These are phyloP conservation scores for Aspergillus nomiae DNA, from an alignment of 2,329 filamentous ascomycete species.

Conservation along the genomic window DNA sequence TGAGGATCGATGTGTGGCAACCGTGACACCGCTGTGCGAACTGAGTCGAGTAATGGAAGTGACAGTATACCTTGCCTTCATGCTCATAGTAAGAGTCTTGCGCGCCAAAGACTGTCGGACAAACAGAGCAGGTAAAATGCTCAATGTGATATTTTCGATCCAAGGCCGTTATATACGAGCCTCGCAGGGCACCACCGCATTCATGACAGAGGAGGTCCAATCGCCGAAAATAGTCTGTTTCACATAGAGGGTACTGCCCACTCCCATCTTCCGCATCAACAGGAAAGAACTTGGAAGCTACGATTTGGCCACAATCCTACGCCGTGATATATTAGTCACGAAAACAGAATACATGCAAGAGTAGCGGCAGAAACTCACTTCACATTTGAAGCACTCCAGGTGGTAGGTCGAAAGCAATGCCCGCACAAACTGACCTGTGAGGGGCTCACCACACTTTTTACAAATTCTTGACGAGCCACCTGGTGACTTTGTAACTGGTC, in stretches of 20 bases:
- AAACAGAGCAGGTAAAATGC: slow-evolving; percentile 97
- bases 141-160: slow-evolving; percentile 99
- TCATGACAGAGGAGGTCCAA: slow-evolving; percentile 88
- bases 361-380: slow-evolving; percentile 63
- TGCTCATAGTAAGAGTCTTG: slow-evolving; percentile 99
- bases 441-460: slow-evolving; percentile 82
- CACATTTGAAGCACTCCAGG: slow-evolving; percentile 95
- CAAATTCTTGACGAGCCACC: slow-evolving; percentile 56
- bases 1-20: slow-evolving; percentile 94
- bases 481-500: slow-evolving; percentile 39
- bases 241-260: slow-evolving; percentile 88
- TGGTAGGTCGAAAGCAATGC: slow-evolving; percentile 93
- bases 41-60: slow-evolving; percentile 97
- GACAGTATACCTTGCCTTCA: slow-evolving; percentile 93
- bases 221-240: slow-evolving; percentile 95
- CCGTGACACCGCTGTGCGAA: slow-evolving; percentile 96
- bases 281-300: slow-evolving; percentile 98
- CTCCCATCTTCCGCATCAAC: slow-evolving; percentile 86
- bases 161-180: slow-evolving; percentile 96
- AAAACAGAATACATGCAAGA: neutral
- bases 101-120: slow-evolving; percentile 95
- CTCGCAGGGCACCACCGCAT: slow-evolving; percentile 87
- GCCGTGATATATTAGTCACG: slow-evolving; percentile 21
- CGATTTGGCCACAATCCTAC: slow-evolving; percentile 94
- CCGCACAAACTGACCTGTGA: slow-evolving; percentile 95